Conservation (phyloP, 345 rosid genomes). For the Anastatica hierochuntica region DNA sequence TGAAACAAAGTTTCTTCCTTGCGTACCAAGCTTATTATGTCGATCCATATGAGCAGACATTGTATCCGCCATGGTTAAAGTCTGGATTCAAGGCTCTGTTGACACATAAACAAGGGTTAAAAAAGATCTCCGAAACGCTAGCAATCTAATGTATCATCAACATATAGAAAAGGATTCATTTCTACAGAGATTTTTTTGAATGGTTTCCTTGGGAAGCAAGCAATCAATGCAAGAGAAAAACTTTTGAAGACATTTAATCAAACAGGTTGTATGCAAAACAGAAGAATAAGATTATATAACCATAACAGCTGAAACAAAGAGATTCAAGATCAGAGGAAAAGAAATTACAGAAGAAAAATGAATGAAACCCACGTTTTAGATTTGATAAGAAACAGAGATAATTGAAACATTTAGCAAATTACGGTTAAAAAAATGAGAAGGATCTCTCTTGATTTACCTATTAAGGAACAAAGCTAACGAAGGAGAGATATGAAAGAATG, state of each 20-base stretch:
- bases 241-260: not conserved
- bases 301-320: not conserved
- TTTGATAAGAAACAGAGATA: not conserved
- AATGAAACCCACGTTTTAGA: constrained; percentile 9
- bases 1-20: not conserved
- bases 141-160: too few species aligned
- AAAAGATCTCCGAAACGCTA: too few species aligned
- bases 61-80: constrained; percentile 36
- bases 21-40: constrained; percentile 33
- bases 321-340: not conserved
- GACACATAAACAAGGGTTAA: constrained; percentile 7
- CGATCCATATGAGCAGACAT: constrained; percentile 38
- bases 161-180: not conserved
- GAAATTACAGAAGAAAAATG: not conserved
- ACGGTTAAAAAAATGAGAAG: not conserved
- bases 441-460: constrained; percentile 16
- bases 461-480: constrained; percentile 16
- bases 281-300: not conserved
- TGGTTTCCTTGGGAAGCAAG: constrained; percentile 19
- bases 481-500: constrained; percentile 2
- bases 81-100: constrained; percentile 9
- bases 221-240: constrained; percentile 1
- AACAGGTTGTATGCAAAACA: not conserved
- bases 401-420: constrained; percentile 7
- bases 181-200: not conserved